Percentiles rank a stretch among this genome's conserved stretches.
Evolutionary conservation across 805 yeast genomes (phyloP).

Genomic region (Spathaspora boniae): DNA sequence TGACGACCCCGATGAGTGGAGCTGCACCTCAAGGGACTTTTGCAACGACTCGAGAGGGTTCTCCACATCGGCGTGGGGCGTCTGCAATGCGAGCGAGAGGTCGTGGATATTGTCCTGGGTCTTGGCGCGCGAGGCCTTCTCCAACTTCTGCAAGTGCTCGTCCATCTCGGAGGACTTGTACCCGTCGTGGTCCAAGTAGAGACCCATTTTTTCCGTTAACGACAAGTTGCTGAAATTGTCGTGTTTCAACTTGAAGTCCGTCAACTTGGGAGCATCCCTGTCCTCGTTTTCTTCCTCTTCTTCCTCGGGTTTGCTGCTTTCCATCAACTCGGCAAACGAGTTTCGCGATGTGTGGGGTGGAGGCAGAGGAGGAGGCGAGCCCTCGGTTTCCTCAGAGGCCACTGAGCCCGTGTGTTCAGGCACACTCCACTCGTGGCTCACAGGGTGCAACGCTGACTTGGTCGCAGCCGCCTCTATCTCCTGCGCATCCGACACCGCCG

Average conservation of each 20-base stretch:
- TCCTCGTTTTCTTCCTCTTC: constrained; percentile 12
- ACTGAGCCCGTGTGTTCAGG: constrained; percentile 8
- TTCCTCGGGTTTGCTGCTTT: not conserved
- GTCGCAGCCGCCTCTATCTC: constrained; percentile 7
- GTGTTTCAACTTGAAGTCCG: constrained; percentile 20
- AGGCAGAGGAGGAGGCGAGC: constrained; percentile 31
- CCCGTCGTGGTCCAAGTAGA: constrained; percentile 24
- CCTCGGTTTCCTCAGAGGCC: constrained; percentile 15
- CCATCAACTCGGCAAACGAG: constrained; percentile 8
- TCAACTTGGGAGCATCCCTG: constrained; percentile 13
- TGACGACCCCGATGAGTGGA: constrained; percentile 34
- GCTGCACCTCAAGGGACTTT: constrained; percentile 20
- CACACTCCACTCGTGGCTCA: constrained; percentile 21
- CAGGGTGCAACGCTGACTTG: constrained; percentile 7
- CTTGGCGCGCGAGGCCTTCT: constrained; percentile 21
- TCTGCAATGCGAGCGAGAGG: constrained; percentile 28
- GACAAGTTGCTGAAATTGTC: constrained; percentile 27
- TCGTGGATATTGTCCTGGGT: constrained; percentile 33
- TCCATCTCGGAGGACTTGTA: constrained; percentile 24
- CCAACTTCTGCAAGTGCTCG: constrained; percentile 30
- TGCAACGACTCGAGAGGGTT: constrained; percentile 33
- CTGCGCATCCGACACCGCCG: constrained; percentile 1
- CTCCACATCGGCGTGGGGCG: constrained; percentile 18
- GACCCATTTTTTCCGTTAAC: constrained; percentile 44
- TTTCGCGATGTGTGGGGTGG: constrained; percentile 7